Base-by-base conservation (phyloP, 495 filamentous ascomycete genomes). In the Talaromyces thailandensis region DNA sequence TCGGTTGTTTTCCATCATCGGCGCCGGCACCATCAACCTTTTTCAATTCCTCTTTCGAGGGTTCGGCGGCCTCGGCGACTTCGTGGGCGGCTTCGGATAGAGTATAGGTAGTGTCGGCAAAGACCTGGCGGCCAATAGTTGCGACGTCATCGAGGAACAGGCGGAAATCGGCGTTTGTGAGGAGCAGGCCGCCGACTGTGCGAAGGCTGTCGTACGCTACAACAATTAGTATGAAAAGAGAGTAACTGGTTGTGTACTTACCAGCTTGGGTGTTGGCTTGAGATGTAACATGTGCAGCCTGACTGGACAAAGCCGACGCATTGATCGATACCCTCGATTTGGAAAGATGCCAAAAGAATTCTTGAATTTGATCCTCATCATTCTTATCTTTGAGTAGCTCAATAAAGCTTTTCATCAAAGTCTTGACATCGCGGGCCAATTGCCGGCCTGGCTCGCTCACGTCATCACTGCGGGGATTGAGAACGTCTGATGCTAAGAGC, bases 81-180 rank as follows among this genome's bases (percentile, higher is more conserved):
- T 90, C 80, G 56, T 86, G 83, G 0, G 91, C 91, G 6, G 84
- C 84, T 31, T 81, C 78, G 2, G 92, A 91, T 9, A 94, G 68
- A 0, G 86, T 87, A 53, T 90, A 86, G 0, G 91, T 90, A 1
- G 93, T 92, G 65, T 96, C 93, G 62, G 84, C 84, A 68, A 98
- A 93, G 26, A 98, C 86, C 70, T 96, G 89, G 8, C 90, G 84
- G 11, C 86, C 88, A 61, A 98, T 82, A 0, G 86, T 83, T 45
- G 85, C 85, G 29, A 96, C 73, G 67, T 98, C 93, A n/a, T 86
- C 82, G 28, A 96, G 81, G 66, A 98, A 93, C 16, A 91, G 75
- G 21, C 93, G 85, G 71, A 98, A 96, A 67, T 96, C 92, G 3
- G 88, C 84, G 70, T 98, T 98, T 16, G 88, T 92, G 24, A 98